Base-by-base conservation (phyloP, 2,329 filamentous ascomycete species). In the Fusarium succisae region DNA sequence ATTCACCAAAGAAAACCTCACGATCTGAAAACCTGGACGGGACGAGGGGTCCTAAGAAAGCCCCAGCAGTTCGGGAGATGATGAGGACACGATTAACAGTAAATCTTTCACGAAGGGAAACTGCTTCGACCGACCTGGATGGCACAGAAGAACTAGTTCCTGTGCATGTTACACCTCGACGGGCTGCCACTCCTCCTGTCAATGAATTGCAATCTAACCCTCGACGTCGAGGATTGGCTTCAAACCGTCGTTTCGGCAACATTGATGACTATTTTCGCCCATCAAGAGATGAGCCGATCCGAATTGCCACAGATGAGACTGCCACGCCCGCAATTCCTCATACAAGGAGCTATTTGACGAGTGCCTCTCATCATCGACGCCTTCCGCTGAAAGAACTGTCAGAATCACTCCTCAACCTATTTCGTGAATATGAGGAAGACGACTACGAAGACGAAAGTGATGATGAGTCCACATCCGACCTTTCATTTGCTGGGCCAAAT, bases 301-400 rank as follows among this genome's bases (percentile, higher is more conserved):
- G 80, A 24, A 83, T 83, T 72, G 80, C 80, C 56, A 79, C 71
- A 32, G 82, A 83, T 70, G 75, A 81, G 41, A 82, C 82, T 22
- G 81, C 81, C 45, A 82, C 78, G 28, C 63, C 63, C 20, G 77
- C 67, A 41, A 70, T 56, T 22, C 41, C 64, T 44, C 68, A 69
- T 39, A 26, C 37, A 32, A 56, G 35, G 38, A 60, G 70, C 32
- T 50, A 58, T 39, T 39, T 64, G 32, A 38, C 58, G 43, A 61
- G 48, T 39, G 57, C 59, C 30, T 43, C 55, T 41, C 50, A 55
- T 43, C 67, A 64, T 61, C 48, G 50, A 30, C 78, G 76, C 26
- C 66, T 43, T 41, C 76, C 78, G 22, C 53, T 80, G 24, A 70
- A 54, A 45, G 76, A 76, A 55, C 53, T 80, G 24, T 76, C 76